Evolutionary conservation across 2,329 filamentous ascomycete species (phyloP).

Genomic region (Aspergillus bombycis): DNA sequence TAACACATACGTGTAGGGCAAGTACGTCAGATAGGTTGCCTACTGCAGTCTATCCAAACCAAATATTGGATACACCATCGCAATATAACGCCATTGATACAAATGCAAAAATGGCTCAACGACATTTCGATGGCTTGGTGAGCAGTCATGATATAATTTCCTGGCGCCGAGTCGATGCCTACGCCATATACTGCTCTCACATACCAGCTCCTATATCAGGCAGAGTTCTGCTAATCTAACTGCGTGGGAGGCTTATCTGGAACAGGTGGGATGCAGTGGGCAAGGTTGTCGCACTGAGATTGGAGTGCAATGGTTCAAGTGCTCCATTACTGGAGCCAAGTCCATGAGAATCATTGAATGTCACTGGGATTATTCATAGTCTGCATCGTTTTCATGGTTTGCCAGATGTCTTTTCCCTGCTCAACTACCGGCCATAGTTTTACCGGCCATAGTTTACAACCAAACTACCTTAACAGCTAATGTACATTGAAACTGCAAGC

Average conservation of each 20-base stretch:
- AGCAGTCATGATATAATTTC: background rate
- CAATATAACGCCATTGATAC: background rate
- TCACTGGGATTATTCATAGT: background rate
- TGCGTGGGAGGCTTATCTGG: background rate
- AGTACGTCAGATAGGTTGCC: conserved; percentile 50
- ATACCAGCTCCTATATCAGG: background rate
- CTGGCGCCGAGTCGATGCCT: background rate
- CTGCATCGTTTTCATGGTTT: background rate
- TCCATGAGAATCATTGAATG: background rate
- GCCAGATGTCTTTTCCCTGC: background rate
- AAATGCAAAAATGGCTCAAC: background rate
- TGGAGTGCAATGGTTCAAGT: background rate
- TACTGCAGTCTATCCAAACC: background rate
- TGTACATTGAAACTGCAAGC: background rate
- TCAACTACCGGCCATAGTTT: background rate
- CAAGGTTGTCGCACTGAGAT: background rate
- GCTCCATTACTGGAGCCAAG: background rate
- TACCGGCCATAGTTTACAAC: background rate
- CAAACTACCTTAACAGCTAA: background rate
- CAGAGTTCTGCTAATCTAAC: background rate
- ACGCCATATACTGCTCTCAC: too few relatives aligned
- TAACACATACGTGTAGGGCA: conserved; percentile 39
- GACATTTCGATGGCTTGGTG: background rate
- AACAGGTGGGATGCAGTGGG: background rate
- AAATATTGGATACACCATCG: background rate